Evolutionary conservation across 768 basidiomycete species (phyloP), one percentile per base, ranked within the genome.

Genomic region (Mycena latifolia): DNA sequence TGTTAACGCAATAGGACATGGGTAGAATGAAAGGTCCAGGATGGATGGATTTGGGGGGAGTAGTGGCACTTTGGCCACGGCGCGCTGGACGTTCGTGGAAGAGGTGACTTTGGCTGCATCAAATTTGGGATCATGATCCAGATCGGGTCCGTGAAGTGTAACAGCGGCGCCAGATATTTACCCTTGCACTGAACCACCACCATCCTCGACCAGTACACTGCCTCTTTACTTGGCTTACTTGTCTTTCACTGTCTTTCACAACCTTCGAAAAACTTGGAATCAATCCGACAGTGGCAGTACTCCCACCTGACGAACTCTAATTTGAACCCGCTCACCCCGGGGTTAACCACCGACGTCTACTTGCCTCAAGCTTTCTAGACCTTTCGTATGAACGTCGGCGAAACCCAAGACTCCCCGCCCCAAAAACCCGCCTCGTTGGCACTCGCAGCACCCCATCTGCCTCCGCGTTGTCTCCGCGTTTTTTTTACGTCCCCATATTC

Each of bases 1-100:
- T 74, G 70, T 70, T 55, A 55, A 58, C 56, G 70, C 66, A 72
- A 75, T 71, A 76, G 79, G 77, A 85, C 84, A 85, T 86, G 84
- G 71, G 75, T 75, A 73, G 67, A 73, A 64, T 67, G 71, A 69
- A 72, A 71, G 68, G 74, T 85, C 82, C 85, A 86, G 84, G 77
- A 76, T 84, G 71, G 69, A 64, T 62, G 68, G 53, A 65, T 63
- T 63, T 43, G 65, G 63, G 53, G 53, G 41, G 45, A 31, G 39
- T 22, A 61, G 65, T 67, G 71, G 72, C 74, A 55, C 48, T 52
- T 55, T 39, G 55, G 67, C 55, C 68, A 65, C 68, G 55, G 55
- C 24, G 55, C 43, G 47, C 41, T 62, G 50, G 55, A 27, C 28
- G 55, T 39, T 61, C 37, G 61, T 51, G 53, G 58, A 45, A 51